Conservation (phyloP, 306 rosid genomes). For the Pyrus betulifolia region DNA sequence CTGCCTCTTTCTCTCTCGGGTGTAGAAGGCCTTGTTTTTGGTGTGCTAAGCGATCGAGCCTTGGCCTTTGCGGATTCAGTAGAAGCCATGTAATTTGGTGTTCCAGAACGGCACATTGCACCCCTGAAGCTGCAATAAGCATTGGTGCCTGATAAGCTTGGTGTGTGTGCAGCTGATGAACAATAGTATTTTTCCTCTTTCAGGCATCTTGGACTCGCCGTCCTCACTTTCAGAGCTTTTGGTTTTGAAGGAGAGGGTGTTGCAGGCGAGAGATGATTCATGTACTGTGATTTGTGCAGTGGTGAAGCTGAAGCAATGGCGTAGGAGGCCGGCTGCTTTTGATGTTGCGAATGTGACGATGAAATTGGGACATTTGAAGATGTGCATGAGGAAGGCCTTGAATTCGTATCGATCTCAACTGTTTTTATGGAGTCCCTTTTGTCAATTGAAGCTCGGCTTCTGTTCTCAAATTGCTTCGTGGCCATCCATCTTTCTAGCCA, state of each 20-base stretch:
- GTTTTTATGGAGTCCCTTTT: conserved; percentile 22
- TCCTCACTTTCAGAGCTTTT: conserved; percentile 4
- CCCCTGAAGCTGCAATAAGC: not conserved
- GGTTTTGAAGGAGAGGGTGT: conserved; percentile 25
- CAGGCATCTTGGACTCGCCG: conserved; percentile 22
- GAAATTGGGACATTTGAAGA: not conserved
- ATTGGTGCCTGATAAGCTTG: conserved; percentile 8
- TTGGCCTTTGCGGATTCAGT: conserved; percentile 32
- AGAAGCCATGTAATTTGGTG: conserved; percentile 29
- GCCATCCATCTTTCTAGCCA: conserved; percentile 37
- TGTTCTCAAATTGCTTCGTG: conserved; percentile 17
- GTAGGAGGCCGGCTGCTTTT: conserved; percentile 3
- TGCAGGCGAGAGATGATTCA: not conserved
- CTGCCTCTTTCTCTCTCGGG: conserved; percentile 19
- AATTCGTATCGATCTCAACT: conserved; percentile 16
- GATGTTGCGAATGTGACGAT: not conserved
- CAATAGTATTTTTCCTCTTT: conserved; percentile 15
- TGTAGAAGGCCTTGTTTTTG: conserved; percentile 19
- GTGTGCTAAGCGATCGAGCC: conserved; percentile 14
- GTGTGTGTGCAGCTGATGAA: conserved; percentile 23
- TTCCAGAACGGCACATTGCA: not conserved
- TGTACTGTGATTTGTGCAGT: conserved; percentile 8
- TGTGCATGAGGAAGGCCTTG: conserved; percentile 1
- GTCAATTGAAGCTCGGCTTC: conserved; percentile 5
- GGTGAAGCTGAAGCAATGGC: conserved; percentile 6